These are phyloP conservation scores for Hirschioporus abietinus DNA, from an alignment of 768 basidiomycete genomes.

Conservation along the genomic window DNA sequence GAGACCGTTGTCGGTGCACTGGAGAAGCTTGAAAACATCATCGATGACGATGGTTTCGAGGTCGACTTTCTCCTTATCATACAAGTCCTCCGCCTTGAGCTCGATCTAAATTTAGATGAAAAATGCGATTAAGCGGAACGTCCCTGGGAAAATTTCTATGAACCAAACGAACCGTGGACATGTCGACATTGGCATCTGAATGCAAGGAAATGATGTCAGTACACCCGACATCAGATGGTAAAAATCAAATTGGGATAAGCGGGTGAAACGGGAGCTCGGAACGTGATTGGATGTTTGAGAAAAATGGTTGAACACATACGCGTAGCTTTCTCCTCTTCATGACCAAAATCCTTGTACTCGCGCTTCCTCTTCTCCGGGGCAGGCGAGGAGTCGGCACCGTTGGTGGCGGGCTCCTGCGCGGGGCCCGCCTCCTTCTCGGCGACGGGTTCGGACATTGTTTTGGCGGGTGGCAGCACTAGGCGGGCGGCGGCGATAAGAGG, in stretches of 20 bases:
- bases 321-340: slow-evolving; percentile 61
- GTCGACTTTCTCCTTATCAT: slow-evolving; percentile 99
- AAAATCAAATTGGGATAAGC: slow-evolving; percentile 6
- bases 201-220: slow-evolving; percentile 9
- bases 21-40: slow-evolving; percentile 94
- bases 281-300: not conserved
- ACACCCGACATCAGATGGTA: slow-evolving; percentile 11
- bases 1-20: slow-evolving; percentile 83
- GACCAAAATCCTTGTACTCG: slow-evolving; percentile 84
- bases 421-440: slow-evolving; percentile 67
- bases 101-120: slow-evolving; percentile 48
- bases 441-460: slow-evolving; percentile 33
- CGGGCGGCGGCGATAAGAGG: not conserved
- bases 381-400: slow-evolving; percentile 12
- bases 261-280: not conserved
- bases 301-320: slow-evolving; percentile 41
- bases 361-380: slow-evolving; percentile 52
- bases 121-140: slow-evolving; percentile 1
- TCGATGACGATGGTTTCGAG: slow-evolving; percentile 95
- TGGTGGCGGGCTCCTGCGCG: slow-evolving; percentile 20
- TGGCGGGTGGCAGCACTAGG: not conserved
- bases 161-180: slow-evolving; percentile 55
- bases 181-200: slow-evolving; percentile 81
- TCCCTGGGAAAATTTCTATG: not conserved
- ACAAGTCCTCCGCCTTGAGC: slow-evolving; percentile 88